Base-by-base conservation (phyloP, 116 monocot species). In the Zostera marina region DNA sequence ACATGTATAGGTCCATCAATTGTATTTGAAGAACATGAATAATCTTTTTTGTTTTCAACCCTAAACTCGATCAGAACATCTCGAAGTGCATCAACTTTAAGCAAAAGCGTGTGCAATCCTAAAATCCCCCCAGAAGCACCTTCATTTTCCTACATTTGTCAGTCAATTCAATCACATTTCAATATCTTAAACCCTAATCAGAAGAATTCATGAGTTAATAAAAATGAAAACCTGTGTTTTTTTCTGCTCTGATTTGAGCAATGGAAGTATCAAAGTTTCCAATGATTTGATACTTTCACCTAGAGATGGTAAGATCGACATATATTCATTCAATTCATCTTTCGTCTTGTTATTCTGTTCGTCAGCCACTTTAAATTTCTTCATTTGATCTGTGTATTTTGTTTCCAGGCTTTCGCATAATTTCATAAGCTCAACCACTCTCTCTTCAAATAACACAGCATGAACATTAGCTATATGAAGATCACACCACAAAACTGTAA, bases 371-470 rank as follows among this genome's bases (percentile, higher is more conserved):
- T 62, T 8, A 40, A 78, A 46, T 47, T 63, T 70, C 63, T 71
- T 42, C 49, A 56, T 70, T 58, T 75, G 54, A 21, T 72, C 68
- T 32, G 83, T 16, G 15, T 61, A 26, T 54, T 52, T 46, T 57
- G 72, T 73, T 64, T 73, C 68, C 53, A 81, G 73, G 2, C 62
- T 51, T 44, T 78, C 81, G 59, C 41, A 74, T 55, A 46, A 53
- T 40, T 69, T 46, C 16, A 69, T 69, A 44, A 73, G 64, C 48
- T 91, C 77, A 42, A 67, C 44, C 22, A 82, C 45, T 40, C 82
- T 77, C n/a, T 85, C 82, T 69, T 85, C 79, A 52, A 68, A 58
- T 1, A 91, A 16, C 12, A 71, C 66, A 26, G 52, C 67, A 68
- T 73, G 68, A 19, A 79, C 64, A 63, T 67, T 57, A 52, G 73